These are phyloP conservation scores for Colletotrichum cuscutae DNA, from an alignment of 2,329 filamentous ascomycete species.

Conservation along the genomic window DNA sequence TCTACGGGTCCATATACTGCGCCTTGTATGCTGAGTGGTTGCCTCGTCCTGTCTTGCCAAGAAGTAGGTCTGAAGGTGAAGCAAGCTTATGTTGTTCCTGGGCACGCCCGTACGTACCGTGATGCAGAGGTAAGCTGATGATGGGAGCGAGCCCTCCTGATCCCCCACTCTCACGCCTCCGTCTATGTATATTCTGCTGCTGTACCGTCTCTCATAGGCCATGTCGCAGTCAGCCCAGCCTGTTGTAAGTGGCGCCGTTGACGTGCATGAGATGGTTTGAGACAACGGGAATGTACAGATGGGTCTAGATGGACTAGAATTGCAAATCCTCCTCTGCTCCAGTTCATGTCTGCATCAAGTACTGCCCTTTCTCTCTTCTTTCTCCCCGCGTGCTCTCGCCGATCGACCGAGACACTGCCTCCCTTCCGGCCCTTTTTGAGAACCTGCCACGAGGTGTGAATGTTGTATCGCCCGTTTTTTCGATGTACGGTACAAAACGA, in stretches of 20 bases:
- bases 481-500: no score
- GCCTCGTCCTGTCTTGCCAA: conserved; percentile 1
- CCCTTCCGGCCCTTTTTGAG: neutral
- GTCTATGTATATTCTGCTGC: neutral
- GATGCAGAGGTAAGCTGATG: neutral
- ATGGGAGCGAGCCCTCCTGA: neutral
- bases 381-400: neutral
- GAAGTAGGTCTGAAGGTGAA: neutral
- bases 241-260: conserved; percentile 6
- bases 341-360: neutral
- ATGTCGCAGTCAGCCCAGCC: neutral
- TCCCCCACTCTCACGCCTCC: neutral
- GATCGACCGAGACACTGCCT: neutral
- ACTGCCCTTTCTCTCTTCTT: neutral
- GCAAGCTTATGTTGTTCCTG: neutral
- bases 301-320: neutral
- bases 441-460: neutral
- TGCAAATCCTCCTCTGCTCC: conserved; percentile 1
- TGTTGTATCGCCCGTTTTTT: no score
- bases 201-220: neutral
- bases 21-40: neutral
- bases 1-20: neutral
- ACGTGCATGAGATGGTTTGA: conserved; percentile 10
- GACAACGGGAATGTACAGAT: conserved; percentile 9
- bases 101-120: neutral